These are phyloP conservation scores for Xylariaceae sp. DNA, from an alignment of 2,329 filamentous ascomycete genomes.

Conservation along the genomic window DNA sequence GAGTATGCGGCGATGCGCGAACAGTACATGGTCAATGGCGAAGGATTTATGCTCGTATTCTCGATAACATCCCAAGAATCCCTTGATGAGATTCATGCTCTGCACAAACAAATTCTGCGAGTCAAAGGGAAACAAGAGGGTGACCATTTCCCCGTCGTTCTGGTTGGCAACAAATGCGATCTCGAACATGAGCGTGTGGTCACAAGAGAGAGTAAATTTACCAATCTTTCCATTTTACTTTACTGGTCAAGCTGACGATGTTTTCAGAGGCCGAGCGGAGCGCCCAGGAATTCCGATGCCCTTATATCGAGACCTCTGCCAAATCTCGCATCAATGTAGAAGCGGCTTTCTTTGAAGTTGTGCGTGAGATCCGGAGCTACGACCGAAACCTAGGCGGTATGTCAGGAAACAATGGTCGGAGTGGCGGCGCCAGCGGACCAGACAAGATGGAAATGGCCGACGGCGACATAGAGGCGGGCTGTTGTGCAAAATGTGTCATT, in stretches of 20 bases:
- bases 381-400: conserved; percentile 97
- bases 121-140: conserved; percentile 81
- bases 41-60: conserved; percentile 96
- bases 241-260: conserved; percentile 15
- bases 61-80: conserved; percentile 96
- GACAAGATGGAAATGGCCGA: conserved; percentile 78
- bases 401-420: conserved; percentile 64
- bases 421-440: conserved; percentile 56
- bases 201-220: conserved; percentile 71
- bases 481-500: conserved; percentile 81
- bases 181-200: conserved; percentile 89
- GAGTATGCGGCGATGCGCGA: conserved; percentile 99
- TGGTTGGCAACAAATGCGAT: conserved; percentile 99
- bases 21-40: conserved; percentile 99
- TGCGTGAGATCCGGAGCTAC: conserved; percentile 94
- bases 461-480: conserved; percentile 64
- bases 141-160: conserved; percentile 98
- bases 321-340: conserved; percentile 98
- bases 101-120: conserved; percentile 96
- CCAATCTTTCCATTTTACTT: conserved; percentile 10
- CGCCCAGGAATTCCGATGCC: conserved; percentile 68
- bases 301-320: conserved; percentile 98
- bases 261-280: conserved; percentile 66
- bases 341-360: conserved; percentile 97
- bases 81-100: conserved; percentile 97